Evolutionary conservation across 371 early-diverging fungal genomes (phyloP), one percentile per base, ranked within the genome.

Genomic region (Cokeromyces recurvatus): DNA sequence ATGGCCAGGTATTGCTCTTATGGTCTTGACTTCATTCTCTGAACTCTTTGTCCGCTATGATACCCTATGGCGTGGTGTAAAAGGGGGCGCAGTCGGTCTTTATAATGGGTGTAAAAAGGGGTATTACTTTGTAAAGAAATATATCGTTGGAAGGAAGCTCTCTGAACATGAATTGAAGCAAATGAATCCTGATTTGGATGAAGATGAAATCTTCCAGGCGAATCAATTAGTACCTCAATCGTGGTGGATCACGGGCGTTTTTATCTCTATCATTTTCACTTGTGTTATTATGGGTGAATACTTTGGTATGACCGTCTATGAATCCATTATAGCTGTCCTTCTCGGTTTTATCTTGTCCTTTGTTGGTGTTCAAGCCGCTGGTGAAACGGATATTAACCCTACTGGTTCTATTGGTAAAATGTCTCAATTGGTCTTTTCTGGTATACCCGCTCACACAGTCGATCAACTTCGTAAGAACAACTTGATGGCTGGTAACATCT

Each of bases 1-100:
- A 21, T 82, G 83, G 86, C 85, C 85, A 15, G 89, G 89, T 64
- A 80, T 88, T 54, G 77, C 80, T 10, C 65, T 86, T 25, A 84
- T 88, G 85, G 73, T 84, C 36, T 61, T 77, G 25, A 59, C 81
- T 38, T 69, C 82, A 19, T 79, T 86, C 50, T 57, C 82, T 12
- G 86, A 86, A 65, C 62, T 86, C 31, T 59, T 67, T 46, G 62
- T 68, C 25, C 77, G 77, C 43, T 81, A 79, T 44, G 57, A 66
- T 14, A 65, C 72, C 5, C 59, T 86, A 32, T 77, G 74, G 78
- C 67, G 68, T 48, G 81, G 78, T 38, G 16, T 78, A 46, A 75
- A 66, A 32, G 71, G 67, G 20, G 80, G 68, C 46, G 20, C 27
- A 7, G 20, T n/a, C 11, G 35, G 32, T 29, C 20, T 34, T 24